phyloP scores from a whole-genome alignment of 1,284 basidiomycete species.

The Cystobasidium slooffiae region DNA sequence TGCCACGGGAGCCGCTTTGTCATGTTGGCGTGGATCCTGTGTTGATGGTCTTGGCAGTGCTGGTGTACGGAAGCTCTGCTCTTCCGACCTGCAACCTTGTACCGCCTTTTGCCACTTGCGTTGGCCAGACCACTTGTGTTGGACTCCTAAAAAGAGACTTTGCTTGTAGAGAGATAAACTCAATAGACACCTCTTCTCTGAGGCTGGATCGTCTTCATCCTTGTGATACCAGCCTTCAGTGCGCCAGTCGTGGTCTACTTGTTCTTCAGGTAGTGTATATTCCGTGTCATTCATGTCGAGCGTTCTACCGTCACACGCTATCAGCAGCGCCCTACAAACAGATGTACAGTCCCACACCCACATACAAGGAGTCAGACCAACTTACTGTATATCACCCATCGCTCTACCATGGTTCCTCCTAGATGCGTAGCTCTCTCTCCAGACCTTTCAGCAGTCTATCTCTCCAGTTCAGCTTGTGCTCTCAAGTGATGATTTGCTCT shows the following conservation, averaged over 20 bases:
- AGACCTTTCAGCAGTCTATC: constrained; percentile 4
- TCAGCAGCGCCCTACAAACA: not conserved
- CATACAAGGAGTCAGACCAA: not conserved
- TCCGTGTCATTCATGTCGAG: constrained; percentile 3
- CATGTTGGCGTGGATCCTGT: no score
- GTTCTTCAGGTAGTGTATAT: constrained; percentile 15
- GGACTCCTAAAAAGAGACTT: no score
- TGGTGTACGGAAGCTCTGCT: no score
- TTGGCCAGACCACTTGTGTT: no score
- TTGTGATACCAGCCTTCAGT: constrained; percentile 37
- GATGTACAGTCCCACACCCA: not conserved
- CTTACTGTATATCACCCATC: constrained; percentile 16
- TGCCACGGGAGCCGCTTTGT: no score
- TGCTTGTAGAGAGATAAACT: no score
- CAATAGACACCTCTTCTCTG: no score
- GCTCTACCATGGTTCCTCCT: not conserved
- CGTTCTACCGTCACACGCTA: not conserved
- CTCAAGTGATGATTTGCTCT: constrained; percentile 10
- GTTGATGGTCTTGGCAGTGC: no score
- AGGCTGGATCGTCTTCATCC: constrained; percentile 24
- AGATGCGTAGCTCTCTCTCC: not conserved
- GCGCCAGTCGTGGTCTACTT: constrained; percentile 38
- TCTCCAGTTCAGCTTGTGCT: constrained; percentile 14
- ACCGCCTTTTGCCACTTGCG: no score
- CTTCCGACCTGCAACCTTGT: no score